Base-by-base conservation (phyloP, 2,329 filamentous ascomycete genomes). In the Cladosporium phlei region DNA sequence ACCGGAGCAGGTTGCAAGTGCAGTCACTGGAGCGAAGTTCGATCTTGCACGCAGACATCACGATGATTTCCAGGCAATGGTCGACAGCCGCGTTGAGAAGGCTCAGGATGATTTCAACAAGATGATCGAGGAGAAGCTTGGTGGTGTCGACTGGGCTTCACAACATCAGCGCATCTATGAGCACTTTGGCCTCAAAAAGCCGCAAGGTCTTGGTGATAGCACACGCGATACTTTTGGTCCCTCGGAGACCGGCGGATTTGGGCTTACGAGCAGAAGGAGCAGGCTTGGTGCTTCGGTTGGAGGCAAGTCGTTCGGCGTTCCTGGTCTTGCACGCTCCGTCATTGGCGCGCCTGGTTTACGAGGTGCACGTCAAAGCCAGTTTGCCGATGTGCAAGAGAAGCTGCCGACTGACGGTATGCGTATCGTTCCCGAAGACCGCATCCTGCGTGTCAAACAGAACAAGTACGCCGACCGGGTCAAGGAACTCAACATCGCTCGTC, bases 161-260 rank as follows among this genome's bases (percentile, higher is more conserved):
- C 91, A 97, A 70, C 84, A 91, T 52, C 88, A 86, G 66, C 83
- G 83, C 55, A 95, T 98, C 54, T 97, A 96, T 68, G 83, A 95
- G 60, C 93, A 98, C 67, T 97, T 98, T 66, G 93, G 93, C 11
- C 85, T 98, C 12, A 75, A 72, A 33, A 71, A 68, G 52, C 71
- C 64, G 16, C 54, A 58, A 53, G 65, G 60, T 38, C 16, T 50
- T 5, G 65, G 68, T 17, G 48, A 52, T 21, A 60, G 59, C 20
- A 51, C 63, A 49, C 53, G 63, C 63, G 51, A 65, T 38, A 57
- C 55, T n/a, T 40, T 47, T 5, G 37, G 27, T 49, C 61, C 33
- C 33, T 27, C 9, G 38, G 52, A 51, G 38, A 51, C 16, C 38
- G 71, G 72, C n/a, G 69, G 73, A 3, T 83, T 83, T 63, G 79